These are phyloP conservation scores for Pseudognaphalium luteoalbum DNA, from an alignment of 129 eudicot genomes.

Conservation along the genomic window DNA sequence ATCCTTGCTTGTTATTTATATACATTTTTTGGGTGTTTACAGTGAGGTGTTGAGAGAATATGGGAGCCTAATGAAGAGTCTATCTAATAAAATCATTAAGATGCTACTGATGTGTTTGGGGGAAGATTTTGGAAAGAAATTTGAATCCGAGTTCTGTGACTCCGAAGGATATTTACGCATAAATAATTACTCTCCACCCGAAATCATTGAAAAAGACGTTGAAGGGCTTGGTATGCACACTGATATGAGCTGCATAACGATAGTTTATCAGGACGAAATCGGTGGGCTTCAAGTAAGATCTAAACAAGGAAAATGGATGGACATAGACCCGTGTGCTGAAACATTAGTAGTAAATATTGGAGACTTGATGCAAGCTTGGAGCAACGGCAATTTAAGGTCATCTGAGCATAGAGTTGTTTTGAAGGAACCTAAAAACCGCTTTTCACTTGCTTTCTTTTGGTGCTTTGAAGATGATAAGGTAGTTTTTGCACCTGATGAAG, in stretches of 20 bases:
- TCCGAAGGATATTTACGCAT: conserved; percentile 86
- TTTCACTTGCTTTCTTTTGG: conserved; percentile 93
- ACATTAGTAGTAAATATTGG: conserved; percentile 80
- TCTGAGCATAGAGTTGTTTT: conserved; percentile 88
- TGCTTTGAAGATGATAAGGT: conserved; percentile 90
- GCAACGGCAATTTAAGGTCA: conserved; percentile 75
- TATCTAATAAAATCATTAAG: conserved; percentile 61
- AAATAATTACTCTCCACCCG: conserved; percentile 70
- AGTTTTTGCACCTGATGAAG: conserved; percentile 71
- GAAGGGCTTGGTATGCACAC: conserved; percentile 98
- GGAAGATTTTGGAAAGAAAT: conserved; percentile 47
- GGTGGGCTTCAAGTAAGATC: conserved; percentile 96
- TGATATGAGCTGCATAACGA: conserved; percentile 90
- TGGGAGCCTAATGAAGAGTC: conserved; percentile 59
- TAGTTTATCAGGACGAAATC: conserved; percentile 69
- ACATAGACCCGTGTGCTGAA: conserved; percentile 68
- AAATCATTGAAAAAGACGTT: conserved; percentile 43
- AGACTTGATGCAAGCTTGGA: conserved; percentile 94
- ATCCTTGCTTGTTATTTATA: neutral
- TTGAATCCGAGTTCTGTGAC: conserved; percentile 54
- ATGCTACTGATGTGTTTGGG: conserved; percentile 62
- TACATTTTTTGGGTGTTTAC: neutral
- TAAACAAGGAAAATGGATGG: conserved; percentile 69
- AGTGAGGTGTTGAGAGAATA: conserved; percentile 78
- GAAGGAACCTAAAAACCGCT: conserved; percentile 47